A percentile compares a stretch with the other conserved stretches of the same genome.
Conservation (phyloP, 106 monocot genomes). For the Allium fistulosum region DNA sequence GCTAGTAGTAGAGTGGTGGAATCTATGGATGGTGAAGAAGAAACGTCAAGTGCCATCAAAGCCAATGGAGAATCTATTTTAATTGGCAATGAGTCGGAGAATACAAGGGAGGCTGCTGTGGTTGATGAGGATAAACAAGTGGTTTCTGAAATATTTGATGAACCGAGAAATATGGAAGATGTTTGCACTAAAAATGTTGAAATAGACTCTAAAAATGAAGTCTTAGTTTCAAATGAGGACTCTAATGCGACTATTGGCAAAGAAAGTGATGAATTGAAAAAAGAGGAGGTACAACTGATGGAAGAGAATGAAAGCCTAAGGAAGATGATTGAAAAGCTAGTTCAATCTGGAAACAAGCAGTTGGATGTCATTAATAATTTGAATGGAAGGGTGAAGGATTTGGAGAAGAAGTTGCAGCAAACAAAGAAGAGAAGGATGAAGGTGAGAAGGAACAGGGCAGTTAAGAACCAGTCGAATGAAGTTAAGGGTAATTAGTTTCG, state of each 20-base stretch:
- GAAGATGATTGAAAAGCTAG: slow-evolving; percentile 37
- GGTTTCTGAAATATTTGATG: not conserved
- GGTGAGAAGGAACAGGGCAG: slow-evolving; percentile 5
- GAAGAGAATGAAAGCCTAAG: slow-evolving; percentile 45
- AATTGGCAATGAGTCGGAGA: no score
- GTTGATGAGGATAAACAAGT: not conserved
- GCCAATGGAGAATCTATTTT: no score
- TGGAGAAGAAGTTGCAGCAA: slow-evolving; percentile 42
- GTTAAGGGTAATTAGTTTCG: not conserved
- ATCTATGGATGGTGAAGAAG: no score
- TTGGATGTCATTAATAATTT: slow-evolving; percentile 31
- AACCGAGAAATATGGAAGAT: not conserved
- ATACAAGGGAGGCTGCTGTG: not conserved
- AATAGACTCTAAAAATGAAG: not conserved
- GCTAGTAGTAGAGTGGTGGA: no score
- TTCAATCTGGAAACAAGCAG: slow-evolving; percentile 39
- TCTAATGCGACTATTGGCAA: not conserved
- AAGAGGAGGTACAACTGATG: slow-evolving; percentile 21
- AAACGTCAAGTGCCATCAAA: no score
- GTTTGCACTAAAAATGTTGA: not conserved
- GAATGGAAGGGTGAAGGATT: slow-evolving; percentile 36
- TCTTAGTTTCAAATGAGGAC: no score
- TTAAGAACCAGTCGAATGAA: not conserved
- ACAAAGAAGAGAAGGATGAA: slow-evolving; percentile 22
- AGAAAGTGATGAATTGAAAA: not conserved